Base-by-base conservation (phyloP, 495 filamentous ascomycete species). In the Penicillium taxi region DNA sequence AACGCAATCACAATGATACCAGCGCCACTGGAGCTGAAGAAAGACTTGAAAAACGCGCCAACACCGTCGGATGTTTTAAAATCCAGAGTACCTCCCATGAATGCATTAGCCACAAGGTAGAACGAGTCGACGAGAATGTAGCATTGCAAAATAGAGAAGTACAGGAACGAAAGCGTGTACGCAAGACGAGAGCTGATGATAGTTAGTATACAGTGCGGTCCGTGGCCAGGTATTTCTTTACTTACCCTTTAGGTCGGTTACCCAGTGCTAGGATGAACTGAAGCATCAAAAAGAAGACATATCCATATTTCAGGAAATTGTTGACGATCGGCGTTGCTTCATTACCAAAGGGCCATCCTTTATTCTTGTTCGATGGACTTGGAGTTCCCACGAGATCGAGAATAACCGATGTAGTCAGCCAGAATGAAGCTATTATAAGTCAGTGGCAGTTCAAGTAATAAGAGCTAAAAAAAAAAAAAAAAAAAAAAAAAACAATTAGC, bases 261-360 rank as follows among this genome's bases (percentile, higher is more conserved):
- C 91, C 91, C 41, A 98, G 75, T 2, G 91, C 93, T 31, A 98
- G 69, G 46, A 98, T 88, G 63, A 98, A 96, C 61, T 98, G 91
- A 12, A 95, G 71, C 41, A 93, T 74, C 40, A 96, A 66, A 64
- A 88, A 88, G 44, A 77, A 89, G 16, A 98, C 73, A 61, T 98
- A 98, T 24, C 89, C 61, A 53, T 94, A 95, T 61, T 95, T 81
- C 38, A 98, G 61, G 29, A 95, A 72, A 22, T 82, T 86, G 70
- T 98, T 98, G 11, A 98, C 55, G 47, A 94, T 81, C 2, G 89
- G 86, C 6, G 87, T 83, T n/a, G 75, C 90, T 0, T 62, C 72
- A 49, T 84, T 75, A 30, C 90, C 90, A 46, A 95, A 96, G 0
- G 91, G 91, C 52, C 67, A 68, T 9, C 69, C 60, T 58, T 72